These are phyloP conservation scores for Leccinum uliginosum DNA, from an alignment of 768 basidiomycete genomes.

Conservation along the genomic window DNA sequence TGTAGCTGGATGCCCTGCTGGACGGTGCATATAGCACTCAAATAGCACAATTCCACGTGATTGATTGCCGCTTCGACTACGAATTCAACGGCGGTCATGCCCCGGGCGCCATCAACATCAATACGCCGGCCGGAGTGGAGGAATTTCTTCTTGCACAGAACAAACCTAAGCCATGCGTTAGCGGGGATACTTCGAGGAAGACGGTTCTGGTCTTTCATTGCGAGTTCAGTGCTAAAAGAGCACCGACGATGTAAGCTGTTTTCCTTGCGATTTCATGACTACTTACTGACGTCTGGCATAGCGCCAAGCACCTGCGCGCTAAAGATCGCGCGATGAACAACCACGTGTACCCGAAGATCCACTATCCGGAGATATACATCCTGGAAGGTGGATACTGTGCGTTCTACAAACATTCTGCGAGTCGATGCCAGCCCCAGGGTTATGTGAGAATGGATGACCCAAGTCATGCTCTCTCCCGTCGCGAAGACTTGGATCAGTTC, in stretches of 20 bases:
- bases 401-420: conserved; percentile 68
- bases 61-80: conserved; percentile 98
- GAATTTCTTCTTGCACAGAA: conserved; percentile 66
- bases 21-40: conserved; percentile 65
- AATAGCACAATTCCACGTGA: conserved; percentile 69
- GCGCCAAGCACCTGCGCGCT: conserved; percentile 90
- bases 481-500: conserved; percentile 88
- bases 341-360: conserved; percentile 84
- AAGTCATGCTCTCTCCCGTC: conserved; percentile 69
- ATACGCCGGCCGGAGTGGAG: conserved; percentile 74
- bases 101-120: conserved; percentile 87
- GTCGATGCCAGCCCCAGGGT: conserved; percentile 71
- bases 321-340: conserved; percentile 88
- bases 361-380: conserved; percentile 96
- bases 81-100: conserved; percentile 95
- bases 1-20: conserved; percentile 72
- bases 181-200: conserved; percentile 71
- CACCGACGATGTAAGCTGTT: conserved; percentile 83
- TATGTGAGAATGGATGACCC: conserved; percentile 98
- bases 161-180: conserved; percentile 64
- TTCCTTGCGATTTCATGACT: not conserved
- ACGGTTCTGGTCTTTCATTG: conserved; percentile 95
- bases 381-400: conserved; percentile 94
- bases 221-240: conserved; percentile 93
- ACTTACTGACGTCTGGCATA: conserved; percentile 29